Base-by-base conservation (phyloP, 768 basidiomycete genomes). In the Collybia sordida region DNA sequence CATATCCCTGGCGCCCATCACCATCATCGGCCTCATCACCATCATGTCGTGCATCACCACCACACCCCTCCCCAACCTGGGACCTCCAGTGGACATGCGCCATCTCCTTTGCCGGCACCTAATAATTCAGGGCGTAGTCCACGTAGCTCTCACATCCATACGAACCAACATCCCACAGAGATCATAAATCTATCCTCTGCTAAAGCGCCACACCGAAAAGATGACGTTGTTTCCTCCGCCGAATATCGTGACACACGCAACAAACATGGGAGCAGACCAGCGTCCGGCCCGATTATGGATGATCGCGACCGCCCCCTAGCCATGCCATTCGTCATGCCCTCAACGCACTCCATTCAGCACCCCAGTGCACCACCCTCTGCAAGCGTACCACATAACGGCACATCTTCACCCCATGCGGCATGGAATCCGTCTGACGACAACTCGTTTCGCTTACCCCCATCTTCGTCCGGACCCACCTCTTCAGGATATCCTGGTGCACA, bases 251-350 rank as follows among this genome's bases (percentile, higher is more conserved):
- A 71, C 46, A 56, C 62, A 46, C 51, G 61, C 42, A 59, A 54
- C 50, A 55, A 71, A 59, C 59, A 59, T 47, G 52, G 22, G 56
- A 19, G 71, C 70, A 23, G 64, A 69, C 1, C 61, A 55, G 51
- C 60, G 56, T 25, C 47, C 5, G 61, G 61, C n/a, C 56, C 64
- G 23, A 55, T 68, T 42, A 70, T 75, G 43, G 77, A 79, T 37
- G 78, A 78, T 14, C 71, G 74, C 31, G 82, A 84, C 46, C 70
- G 82, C 49, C 78, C 78, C 1, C 62, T 77, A 40, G 72, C 80
- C 5, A 78, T 74, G 35, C 77, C 81, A 2, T 84, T 83, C 56
- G 77, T 73, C 6, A 75, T 83, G 65, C 71, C 67, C 6, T 73
- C 79, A 4, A 72, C 76, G 24, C 73, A 78, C 66, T 23, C 70